Evolutionary conservation across 1,139 yeast species (phyloP).

Genomic region (Diutina rugosa): DNA sequence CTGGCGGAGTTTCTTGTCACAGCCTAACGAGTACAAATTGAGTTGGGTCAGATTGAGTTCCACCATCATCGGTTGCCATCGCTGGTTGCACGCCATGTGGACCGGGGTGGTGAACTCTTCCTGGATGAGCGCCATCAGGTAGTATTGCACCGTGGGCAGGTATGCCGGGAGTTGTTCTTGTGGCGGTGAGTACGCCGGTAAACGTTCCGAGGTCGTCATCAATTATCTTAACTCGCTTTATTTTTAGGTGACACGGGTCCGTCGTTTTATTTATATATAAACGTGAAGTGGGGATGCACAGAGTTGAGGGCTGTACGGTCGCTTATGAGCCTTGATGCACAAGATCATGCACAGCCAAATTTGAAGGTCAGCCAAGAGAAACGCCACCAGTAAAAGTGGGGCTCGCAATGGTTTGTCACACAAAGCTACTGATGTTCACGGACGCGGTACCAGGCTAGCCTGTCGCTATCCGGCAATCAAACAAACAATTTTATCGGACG

Average conservation of each 20-base stretch:
- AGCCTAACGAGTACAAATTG: constrained; percentile 23
- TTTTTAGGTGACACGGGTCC: not conserved
- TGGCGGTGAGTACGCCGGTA: not conserved
- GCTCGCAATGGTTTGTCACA: not conserved
- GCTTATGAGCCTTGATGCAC: not conserved
- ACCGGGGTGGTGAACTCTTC: constrained; percentile 1
- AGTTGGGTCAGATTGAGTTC: constrained; percentile 49
- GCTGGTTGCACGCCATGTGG: not conserved
- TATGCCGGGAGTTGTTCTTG: not conserved
- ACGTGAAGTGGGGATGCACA: not conserved
- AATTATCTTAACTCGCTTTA: not conserved
- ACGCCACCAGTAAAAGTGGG: not conserved
- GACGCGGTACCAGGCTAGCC: not conserved
- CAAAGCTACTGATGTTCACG: not conserved
- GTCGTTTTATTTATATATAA: not conserved
- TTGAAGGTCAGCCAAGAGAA: not conserved
- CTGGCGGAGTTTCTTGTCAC: constrained; percentile 11
- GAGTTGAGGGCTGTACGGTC: not conserved
- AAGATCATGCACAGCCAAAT: not conserved
- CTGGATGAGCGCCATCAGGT: constrained; percentile 1
- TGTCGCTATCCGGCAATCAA: not conserved
- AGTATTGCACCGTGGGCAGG: not conserved
- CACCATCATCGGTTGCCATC: constrained; percentile 23
- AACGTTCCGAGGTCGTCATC: not conserved
- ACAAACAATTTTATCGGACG: not conserved